Base-by-base conservation (phyloP, 2,329 filamentous ascomycete species). In the Aspergillus brunneoviolaceus region DNA sequence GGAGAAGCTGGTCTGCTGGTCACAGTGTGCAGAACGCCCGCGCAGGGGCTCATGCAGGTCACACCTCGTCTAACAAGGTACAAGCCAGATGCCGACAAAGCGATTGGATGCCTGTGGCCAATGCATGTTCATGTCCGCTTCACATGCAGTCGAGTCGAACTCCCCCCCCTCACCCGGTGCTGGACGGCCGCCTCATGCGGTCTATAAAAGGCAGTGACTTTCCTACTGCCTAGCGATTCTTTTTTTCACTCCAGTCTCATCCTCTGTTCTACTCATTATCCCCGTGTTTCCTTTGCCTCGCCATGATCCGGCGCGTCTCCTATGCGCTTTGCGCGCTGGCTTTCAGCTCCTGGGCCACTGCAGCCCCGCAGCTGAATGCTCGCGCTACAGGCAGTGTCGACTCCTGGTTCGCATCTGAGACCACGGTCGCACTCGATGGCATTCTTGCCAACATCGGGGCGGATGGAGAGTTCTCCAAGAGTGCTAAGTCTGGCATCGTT, bases 401-500 rank as follows among this genome's bases (percentile, higher is more conserved):
- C 33, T 51, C 45, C 33, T 65, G 50, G 45, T 33, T 62, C 7
- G 42, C 16, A 23, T 58, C 23, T 48, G 62, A 64, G 45, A 47
- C 55, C 11, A 48, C 19, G 5, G 52, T 60, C 45, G 52, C 62
- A n/a, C 58, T 52, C 7, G 45, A 52, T 5, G 52, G 52, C 12
- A 58, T 64, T n/a, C 50, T 64, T 21, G 55, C 62, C 23, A 51
- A 59, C 45, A 63, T 64, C 48, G 62, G 62, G 3, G 50, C 55
- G 9, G 48, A 61, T 23, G 61, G 61, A 16, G 45, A 33, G 29
- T 63, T 59, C 56, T 57, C 50, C 5, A 23, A 52, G 12, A 60
- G 60, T 11, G 60, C 56, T 3, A 42, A 55, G 12, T 9, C 59
- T 11, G 62, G 62, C 19, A 57, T 62, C 12, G 53, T 63, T 19